phyloP scores from a whole-genome alignment of 2,329 filamentous ascomycete genomes.

The Metarhizium brunneum region DNA sequence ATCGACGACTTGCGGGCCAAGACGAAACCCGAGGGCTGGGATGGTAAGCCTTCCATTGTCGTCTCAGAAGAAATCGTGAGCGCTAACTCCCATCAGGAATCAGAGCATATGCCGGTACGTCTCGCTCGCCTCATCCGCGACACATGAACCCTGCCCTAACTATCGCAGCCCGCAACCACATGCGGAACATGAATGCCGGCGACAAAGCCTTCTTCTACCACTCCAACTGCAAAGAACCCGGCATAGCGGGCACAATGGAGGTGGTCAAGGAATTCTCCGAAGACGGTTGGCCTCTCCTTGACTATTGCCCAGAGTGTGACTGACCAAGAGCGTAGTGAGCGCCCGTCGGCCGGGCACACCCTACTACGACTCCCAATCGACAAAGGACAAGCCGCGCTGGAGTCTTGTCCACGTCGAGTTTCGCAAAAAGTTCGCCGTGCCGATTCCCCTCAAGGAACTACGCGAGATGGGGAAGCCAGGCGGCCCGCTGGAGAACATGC shows the following conservation, averaged over 20 bases:
- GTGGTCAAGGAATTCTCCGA: slow-evolving; percentile 76
- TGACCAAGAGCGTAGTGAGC: slow-evolving; percentile 15
- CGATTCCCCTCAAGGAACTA: slow-evolving; percentile 63
- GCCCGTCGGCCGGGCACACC: slow-evolving; percentile 34
- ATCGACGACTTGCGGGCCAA: slow-evolving; percentile 78
- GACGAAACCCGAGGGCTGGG: slow-evolving; percentile 78
- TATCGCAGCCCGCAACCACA: slow-evolving; percentile 67
- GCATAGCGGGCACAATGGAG: slow-evolving; percentile 81
- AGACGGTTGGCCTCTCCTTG: slow-evolving; percentile 48
- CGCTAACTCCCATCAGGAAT: slow-evolving; percentile 27
- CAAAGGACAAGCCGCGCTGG: slow-evolving; percentile 52
- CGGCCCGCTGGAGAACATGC: slow-evolving; percentile 61
- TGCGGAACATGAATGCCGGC: slow-evolving; percentile 82
- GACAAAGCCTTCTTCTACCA: slow-evolving; percentile 97
- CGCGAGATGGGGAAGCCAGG: slow-evolving; percentile 50
- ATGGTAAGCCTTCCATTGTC: slow-evolving; percentile 47
- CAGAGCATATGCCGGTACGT: slow-evolving; percentile 36
- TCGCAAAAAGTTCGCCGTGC: slow-evolving; percentile 66
- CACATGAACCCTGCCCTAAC: not conserved
- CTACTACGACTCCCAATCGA: slow-evolving; percentile 77
- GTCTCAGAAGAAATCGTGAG: not conserved
- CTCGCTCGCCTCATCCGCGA: not conserved
- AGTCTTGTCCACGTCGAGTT: slow-evolving; percentile 84
- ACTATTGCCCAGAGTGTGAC: not conserved
- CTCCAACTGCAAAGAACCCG: slow-evolving; percentile 83